phyloP scores from a whole-genome alignment of 768 basidiomycete species.

The Erythrobasidium yunnanense region DNA sequence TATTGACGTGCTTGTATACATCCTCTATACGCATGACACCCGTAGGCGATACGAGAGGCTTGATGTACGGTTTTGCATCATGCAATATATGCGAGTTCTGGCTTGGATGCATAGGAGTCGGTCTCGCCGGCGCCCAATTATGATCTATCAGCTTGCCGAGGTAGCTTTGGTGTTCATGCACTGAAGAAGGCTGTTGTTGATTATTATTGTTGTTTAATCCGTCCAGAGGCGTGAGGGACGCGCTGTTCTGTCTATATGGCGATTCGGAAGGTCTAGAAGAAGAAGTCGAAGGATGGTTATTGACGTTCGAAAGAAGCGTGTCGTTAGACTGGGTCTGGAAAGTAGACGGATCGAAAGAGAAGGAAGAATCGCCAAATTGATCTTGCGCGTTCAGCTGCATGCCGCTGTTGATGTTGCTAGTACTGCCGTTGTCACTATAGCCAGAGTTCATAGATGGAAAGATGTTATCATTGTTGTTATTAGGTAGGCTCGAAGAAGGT shows the following conservation, averaged over 20 bases:
- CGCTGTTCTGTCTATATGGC: no score
- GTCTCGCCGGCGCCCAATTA: conserved; percentile 3
- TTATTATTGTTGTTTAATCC: not conserved
- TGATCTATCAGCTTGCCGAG: conserved; percentile 6
- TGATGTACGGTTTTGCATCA: not conserved
- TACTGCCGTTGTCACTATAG: not conserved
- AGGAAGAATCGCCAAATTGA: no score
- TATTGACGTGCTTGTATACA: conserved; percentile 55
- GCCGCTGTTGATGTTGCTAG: not conserved
- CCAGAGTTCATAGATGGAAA: not conserved
- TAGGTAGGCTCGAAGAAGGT: not conserved
- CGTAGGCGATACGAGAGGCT: conserved; percentile 7
- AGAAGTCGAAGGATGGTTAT: not conserved
- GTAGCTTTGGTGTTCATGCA: not conserved
- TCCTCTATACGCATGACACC: conserved; percentile 42
- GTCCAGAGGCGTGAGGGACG: no score
- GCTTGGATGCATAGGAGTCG: not conserved
- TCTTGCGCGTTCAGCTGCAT: no score
- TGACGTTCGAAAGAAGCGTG: not conserved
- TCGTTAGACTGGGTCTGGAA: not conserved
- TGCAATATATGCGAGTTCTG: not conserved
- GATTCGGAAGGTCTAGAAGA: not conserved
- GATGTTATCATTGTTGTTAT: not conserved
- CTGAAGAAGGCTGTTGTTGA: not conserved
- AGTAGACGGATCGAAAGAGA: not conserved